Evolutionary conservation across 768 basidiomycete species (phyloP).

Genomic region (Psilocybe azurescens): DNA sequence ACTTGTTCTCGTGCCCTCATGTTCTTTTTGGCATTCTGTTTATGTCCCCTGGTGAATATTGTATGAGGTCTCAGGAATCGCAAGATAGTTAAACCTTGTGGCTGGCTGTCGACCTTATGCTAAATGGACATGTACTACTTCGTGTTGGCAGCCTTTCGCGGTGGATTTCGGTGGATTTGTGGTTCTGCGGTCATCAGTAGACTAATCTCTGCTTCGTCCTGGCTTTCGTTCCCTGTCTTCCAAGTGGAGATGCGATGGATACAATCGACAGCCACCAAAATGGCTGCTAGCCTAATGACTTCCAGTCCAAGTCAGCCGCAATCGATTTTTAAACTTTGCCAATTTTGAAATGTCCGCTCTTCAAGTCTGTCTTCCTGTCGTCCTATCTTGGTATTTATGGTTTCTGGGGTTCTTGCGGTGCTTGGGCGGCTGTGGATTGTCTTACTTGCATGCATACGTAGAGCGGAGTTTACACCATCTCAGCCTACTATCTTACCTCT

Average conservation of each 20-base stretch:
- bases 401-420: slow-evolving; percentile 5
- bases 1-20: not conserved
- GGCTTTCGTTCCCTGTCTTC: not conserved
- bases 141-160: not conserved
- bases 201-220: too few species aligned
- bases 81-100: too few species aligned
- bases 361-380: slow-evolving; percentile 1
- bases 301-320: slow-evolving; percentile 4
- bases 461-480: not conserved
- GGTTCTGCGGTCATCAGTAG: not conserved
- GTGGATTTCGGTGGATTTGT: not conserved
- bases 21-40: not conserved
- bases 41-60: not conserved
- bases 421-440: slow-evolving; percentile 16
- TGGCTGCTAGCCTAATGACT: not conserved
- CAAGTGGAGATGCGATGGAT: not conserved
- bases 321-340: slow-evolving; percentile 2
- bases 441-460: slow-evolving; percentile 11
- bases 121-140: not conserved
- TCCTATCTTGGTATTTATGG: slow-evolving; percentile 2
- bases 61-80: too few species aligned
- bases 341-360: slow-evolving; percentile 1
- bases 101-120: not conserved
- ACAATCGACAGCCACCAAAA: not conserved
- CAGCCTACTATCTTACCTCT: slow-evolving; percentile 13